A percentile compares a stretch with the other conserved stretches of the same genome.
Evolutionary conservation across 495 filamentous ascomycete species (phyloP).

Genomic region (Talaromyces stipitatus): DNA sequence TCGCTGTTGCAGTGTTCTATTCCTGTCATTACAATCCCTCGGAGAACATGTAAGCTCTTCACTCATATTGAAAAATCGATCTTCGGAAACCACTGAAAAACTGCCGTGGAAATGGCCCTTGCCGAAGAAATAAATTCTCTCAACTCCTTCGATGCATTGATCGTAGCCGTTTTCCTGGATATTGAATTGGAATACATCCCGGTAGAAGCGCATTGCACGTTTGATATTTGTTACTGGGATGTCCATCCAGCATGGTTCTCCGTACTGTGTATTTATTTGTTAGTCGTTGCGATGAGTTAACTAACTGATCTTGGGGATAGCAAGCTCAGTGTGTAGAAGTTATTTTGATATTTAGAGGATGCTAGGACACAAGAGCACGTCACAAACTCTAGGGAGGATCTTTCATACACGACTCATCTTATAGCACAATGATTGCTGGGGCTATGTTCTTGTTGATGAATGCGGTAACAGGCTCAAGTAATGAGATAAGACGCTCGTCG

Average conservation of each 20-base stretch:
- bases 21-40: neutral
- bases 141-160: neutral
- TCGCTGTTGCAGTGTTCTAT: neutral
- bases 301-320: too few species aligned
- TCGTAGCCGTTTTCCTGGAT: constrained; percentile 1
- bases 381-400: neutral
- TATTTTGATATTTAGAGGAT: neutral
- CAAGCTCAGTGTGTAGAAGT: neutral
- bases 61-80: neutral
- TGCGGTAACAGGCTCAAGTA: too few species aligned
- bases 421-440: neutral
- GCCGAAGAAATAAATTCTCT: neutral
- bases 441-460: too few species aligned
- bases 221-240: neutral
- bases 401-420: neutral
- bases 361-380: neutral
- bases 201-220: neutral
- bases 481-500: too few species aligned
- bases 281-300: neutral
- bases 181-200: neutral
- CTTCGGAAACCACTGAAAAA: neutral
- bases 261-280: neutral
- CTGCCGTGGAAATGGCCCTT: neutral
- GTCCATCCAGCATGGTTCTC: constrained; percentile 2
- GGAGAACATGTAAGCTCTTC: neutral